Base-by-base conservation (phyloP, 352 stramenopile species). In the Phytophthora capsici region DNA sequence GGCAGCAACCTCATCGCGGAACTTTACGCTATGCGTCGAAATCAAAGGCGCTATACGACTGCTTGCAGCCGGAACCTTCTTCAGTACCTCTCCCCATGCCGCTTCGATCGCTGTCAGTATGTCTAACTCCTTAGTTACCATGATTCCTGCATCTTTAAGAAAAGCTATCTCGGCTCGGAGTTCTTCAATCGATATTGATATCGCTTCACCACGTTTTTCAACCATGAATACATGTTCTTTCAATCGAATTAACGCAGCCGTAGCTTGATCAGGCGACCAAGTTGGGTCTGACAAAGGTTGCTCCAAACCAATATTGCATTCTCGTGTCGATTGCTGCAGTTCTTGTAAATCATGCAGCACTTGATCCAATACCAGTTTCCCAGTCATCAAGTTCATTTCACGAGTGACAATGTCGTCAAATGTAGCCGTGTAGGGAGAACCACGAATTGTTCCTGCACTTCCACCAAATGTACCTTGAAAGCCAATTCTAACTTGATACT, bases 401-500 rank as follows among this genome's bases (percentile, higher is more conserved):
- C 82, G 80, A 5, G 86, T 90, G 10, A 93, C 85, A 1, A 74
- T 90, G 34, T 92, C 86, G 32, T 91, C 84, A 34, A 93, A 94
- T 12, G 77, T 83, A 9, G 86, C 78, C 6, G 70, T 83, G 63
- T 98, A 98, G 9, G 96, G 95, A 17, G 90, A 97, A n/a, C 93
- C 90, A 9, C 89, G 89, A 50, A 99, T 96, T 14, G 63, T 56
- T 8, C 96, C 96, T 5, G 83, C 69, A 12, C 82, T 80, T 5
- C 95, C 95, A 45, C 91, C 82, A 63, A 99, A 99, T 12, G 93
- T 98, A 0, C 96, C 96, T 22, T 85, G 72, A 57, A 98, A 99
- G n/a, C 89, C 57, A 19, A 99, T 85, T 43, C 78, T 57, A 13
- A 99, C 68, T 14, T 79, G 73, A 65, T 98, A 98, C 26, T 90